Evolutionary conservation across 2,329 filamentous ascomycete species (phyloP).

Genomic region (Calycina marina): DNA sequence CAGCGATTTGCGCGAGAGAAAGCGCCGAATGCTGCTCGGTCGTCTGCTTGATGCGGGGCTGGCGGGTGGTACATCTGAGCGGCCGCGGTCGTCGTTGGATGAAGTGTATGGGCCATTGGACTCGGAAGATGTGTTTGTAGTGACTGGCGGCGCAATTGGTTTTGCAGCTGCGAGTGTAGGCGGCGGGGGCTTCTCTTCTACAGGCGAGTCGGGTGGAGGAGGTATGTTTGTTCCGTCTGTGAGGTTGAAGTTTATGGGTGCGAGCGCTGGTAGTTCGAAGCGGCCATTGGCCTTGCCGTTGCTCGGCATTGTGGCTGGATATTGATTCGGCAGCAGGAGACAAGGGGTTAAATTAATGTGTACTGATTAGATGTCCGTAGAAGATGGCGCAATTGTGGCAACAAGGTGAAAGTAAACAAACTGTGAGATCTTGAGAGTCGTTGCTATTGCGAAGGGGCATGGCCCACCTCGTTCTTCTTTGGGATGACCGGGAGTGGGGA

Average conservation of each 20-base stretch:
- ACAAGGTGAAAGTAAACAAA: too few relatives aligned
- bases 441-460: too few relatives aligned
- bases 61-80: slow-evolving; percentile 12
- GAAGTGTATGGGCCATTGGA: slow-evolving; percentile 1
- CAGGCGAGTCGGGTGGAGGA: slow-evolving; percentile 21
- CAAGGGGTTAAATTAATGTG: too few relatives aligned
- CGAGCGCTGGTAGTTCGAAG: slow-evolving; percentile 22
- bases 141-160: background rate
- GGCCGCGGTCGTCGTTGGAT: slow-evolving; percentile 9
- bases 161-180: slow-evolving; percentile 1
- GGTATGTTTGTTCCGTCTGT: slow-evolving; percentile 24
- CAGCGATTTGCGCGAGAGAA: slow-evolving; percentile 23
- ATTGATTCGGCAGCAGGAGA: too few relatives aligned
- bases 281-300: slow-evolving; percentile 19
- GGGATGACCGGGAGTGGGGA: background rate
- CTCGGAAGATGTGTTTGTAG: slow-evolving; percentile 1
- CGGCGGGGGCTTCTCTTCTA: slow-evolving; percentile 17
- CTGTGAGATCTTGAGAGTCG: too few relatives aligned
- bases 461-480: background rate
- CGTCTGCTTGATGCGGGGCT: slow-evolving; percentile 15
- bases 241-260: slow-evolving; percentile 20
- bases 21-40: slow-evolving; percentile 24
- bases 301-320: slow-evolving; percentile 12
- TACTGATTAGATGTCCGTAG: too few relatives aligned
- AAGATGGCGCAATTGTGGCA: too few relatives aligned